These are phyloP conservation scores for Linnemannia schmuckeri DNA, from an alignment of 192 early-diverging fungal species.

Conservation along the genomic window DNA sequence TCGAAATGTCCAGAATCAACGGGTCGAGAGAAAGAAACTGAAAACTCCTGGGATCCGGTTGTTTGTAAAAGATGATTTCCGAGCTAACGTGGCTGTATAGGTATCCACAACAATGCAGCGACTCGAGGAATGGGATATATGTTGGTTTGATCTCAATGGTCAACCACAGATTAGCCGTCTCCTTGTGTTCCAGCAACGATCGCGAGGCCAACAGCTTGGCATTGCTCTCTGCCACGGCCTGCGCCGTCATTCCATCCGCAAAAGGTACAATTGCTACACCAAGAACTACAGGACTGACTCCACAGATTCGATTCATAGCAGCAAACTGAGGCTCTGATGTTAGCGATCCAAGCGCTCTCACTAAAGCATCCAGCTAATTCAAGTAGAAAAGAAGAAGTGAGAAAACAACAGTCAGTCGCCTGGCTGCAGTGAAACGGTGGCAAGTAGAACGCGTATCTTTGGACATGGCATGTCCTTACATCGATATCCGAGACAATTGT, in stretches of 20 bases:
- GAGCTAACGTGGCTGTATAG: slow-evolving; percentile 56
- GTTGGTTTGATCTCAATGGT: slow-evolving; percentile 57
- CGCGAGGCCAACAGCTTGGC: slow-evolving; percentile 30
- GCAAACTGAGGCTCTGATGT: slow-evolving; percentile 39
- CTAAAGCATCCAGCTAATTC: slow-evolving; percentile 32
- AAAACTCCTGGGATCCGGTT: slow-evolving; percentile 67
- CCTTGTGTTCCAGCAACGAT: slow-evolving; percentile 39
- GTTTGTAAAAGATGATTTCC: slow-evolving; percentile 70
- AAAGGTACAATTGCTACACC: slow-evolving; percentile 48
- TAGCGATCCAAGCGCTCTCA: slow-evolving; percentile 30
- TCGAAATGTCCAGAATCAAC: slow-evolving; percentile 74
- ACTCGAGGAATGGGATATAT: slow-evolving; percentile 57
- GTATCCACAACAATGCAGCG: slow-evolving; percentile 56
- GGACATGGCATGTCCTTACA: slow-evolving; percentile 36
- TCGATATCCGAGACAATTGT: slow-evolving; percentile 62
- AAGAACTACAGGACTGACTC: slow-evolving; percentile 42
- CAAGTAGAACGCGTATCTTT: background rate
- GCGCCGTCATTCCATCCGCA: slow-evolving; percentile 34
- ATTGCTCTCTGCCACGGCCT: slow-evolving; percentile 46
- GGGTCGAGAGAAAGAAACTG: slow-evolving; percentile 80
- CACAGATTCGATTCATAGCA: slow-evolving; percentile 35
- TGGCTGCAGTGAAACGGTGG: background rate
- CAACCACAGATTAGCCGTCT: slow-evolving; percentile 58
- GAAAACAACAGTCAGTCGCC: background rate
- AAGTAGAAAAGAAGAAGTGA: background rate